phyloP scores from a whole-genome alignment of 2,329 filamentous ascomycete genomes.

The Monilinia fructigena region DNA sequence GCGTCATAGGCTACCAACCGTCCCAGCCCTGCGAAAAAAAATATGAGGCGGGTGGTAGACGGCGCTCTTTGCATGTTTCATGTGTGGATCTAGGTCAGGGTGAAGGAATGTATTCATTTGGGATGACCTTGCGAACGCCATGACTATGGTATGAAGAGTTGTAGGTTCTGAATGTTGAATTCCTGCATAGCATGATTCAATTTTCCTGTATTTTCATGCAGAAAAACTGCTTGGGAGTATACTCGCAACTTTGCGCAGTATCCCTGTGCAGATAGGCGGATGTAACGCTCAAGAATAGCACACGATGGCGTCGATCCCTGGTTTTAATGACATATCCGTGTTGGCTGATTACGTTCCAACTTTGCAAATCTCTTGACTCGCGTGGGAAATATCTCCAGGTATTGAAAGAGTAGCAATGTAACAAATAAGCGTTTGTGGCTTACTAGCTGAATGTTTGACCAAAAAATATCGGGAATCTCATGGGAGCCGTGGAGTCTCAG shows the following conservation, averaged over 20 bases:
- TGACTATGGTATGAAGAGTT: background rate
- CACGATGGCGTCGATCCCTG: constrained; percentile 5
- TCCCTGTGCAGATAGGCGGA: background rate
- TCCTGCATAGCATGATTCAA: constrained; percentile 4
- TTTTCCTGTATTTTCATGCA: background rate
- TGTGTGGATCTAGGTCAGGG: constrained; percentile 2
- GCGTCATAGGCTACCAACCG: background rate
- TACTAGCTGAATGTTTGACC: constrained; percentile 16
- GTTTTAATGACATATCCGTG: background rate
- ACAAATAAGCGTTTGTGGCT: background rate
- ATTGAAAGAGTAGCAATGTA: background rate
- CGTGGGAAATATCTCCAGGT: constrained; percentile 1
- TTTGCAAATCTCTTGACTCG: constrained; percentile 14
- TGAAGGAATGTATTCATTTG: background rate
- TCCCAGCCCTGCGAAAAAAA: constrained; percentile 11
- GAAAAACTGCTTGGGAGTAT: background rate
- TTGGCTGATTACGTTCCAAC: background rate
- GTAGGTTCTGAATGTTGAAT: background rate
- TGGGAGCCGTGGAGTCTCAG: constrained; percentile 10
- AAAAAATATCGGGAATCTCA: background rate
- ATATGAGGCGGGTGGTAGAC: background rate
- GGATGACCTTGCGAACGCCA: constrained; percentile 14
- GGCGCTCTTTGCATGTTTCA: constrained; percentile 15
- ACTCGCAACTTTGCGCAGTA: constrained; percentile 13
- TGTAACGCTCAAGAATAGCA: constrained; percentile 10